phyloP scores from a whole-genome alignment of 805 yeast species.

The Spathaspora sp. region DNA sequence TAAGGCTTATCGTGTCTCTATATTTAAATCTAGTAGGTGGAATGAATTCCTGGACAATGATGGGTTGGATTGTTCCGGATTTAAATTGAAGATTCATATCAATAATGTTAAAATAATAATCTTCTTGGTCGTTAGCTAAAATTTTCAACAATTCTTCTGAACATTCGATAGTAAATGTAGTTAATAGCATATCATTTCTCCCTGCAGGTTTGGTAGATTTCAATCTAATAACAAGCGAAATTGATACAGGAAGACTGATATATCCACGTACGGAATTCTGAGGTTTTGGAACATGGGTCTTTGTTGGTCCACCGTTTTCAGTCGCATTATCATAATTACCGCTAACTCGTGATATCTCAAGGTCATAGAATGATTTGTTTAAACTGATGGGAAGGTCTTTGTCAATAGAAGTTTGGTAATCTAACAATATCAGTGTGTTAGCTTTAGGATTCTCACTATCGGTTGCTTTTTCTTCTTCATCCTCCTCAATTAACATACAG shows the following conservation, averaged over 20 bases:
- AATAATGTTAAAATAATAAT: constrained; percentile 21
- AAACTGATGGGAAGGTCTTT: neutral
- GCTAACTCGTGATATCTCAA: neutral
- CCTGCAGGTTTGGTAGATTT: constrained; percentile 49
- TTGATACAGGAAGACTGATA: constrained; percentile 23
- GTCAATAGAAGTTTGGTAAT: neutral
- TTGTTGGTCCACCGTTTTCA: neutral
- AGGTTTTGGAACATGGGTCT: neutral
- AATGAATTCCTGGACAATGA: constrained; percentile 6
- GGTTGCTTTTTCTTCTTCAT: constrained; percentile 13
- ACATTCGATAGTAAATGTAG: constrained; percentile 46
- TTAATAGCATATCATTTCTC: constrained; percentile 39
- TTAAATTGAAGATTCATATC: constrained; percentile 22
- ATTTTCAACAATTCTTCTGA: constrained; percentile 34
- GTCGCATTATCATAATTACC: neutral
- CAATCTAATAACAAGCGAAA: constrained; percentile 42
- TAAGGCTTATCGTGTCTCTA: constrained; percentile 31
- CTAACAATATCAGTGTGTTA: neutral
- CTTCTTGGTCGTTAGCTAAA: constrained; percentile 5
- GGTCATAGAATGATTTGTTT: neutral
- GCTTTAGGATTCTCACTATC: neutral
- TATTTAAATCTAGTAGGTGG: constrained; percentile 13
- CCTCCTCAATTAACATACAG: constrained; percentile 14
- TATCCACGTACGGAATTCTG: neutral
- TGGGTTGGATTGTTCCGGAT: constrained; percentile 27